These are phyloP conservation scores for Rhizophlyctis rosea DNA, from an alignment of 192 early-diverging fungal genomes.

Conservation along the genomic window DNA sequence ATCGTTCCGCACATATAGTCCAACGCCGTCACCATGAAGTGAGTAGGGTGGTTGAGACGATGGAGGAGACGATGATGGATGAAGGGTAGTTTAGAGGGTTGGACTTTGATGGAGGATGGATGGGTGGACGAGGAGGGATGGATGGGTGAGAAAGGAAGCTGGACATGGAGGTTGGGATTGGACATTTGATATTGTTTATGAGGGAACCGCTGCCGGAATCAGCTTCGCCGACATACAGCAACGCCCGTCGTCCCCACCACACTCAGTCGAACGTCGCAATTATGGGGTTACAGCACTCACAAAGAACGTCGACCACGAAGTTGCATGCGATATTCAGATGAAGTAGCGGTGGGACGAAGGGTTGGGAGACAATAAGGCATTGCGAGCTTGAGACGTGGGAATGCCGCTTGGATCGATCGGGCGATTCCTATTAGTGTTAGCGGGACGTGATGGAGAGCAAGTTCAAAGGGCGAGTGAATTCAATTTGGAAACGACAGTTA, in stretches of 20 bases:
- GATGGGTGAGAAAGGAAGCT: not conserved
- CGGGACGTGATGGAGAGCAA: not conserved
- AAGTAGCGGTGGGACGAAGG: not conserved
- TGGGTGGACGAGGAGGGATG: not conserved
- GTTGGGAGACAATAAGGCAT: not conserved
- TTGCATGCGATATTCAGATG: no score
- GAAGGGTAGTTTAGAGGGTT: no score
- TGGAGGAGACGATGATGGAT: not conserved
- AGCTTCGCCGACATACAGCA: not conserved
- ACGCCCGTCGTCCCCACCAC: not conserved
- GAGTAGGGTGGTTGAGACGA: not conserved
- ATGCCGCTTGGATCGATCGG: not conserved
- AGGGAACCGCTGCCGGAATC: not conserved
- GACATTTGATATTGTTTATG: not conserved
- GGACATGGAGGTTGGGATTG: not conserved
- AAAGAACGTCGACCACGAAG: not conserved
- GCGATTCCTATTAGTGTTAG: not conserved
- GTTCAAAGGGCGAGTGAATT: not conserved
- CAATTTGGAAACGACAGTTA: not conserved
- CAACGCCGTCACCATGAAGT: not conserved
- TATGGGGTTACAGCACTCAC: not conserved
- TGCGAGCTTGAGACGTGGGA: not conserved
- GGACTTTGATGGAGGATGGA: no score
- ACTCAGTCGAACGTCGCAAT: not conserved
- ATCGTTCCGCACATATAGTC: slow-evolving; percentile 1